Evolutionary conservation across 148 eudicot species (phyloP).

Genomic region (Pharnaceum exiguum): DNA sequence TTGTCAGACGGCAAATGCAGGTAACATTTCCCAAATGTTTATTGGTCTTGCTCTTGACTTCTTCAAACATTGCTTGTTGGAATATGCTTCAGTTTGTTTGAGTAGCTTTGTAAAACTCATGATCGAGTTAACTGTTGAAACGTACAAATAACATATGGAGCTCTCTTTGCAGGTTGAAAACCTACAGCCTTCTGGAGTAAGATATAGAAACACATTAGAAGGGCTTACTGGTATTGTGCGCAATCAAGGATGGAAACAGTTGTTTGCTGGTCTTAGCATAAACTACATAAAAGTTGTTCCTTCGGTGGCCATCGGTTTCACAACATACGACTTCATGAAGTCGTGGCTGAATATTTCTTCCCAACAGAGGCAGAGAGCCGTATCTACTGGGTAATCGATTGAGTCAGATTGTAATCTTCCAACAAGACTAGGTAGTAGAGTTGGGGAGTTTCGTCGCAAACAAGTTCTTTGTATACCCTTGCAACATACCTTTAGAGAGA

Average conservation of each 20-base stretch:
- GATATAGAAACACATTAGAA: constrained; percentile 51
- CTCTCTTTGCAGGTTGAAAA: constrained; percentile 53
- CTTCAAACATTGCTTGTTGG: neutral
- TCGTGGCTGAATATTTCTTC: constrained; percentile 54
- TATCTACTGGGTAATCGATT: constrained; percentile 23
- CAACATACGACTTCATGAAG: constrained; percentile 77
- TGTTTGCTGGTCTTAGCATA: constrained; percentile 80
- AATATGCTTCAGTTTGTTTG: neutral
- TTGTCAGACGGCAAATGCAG: constrained; percentile 99
- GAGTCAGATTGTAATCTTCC: neutral
- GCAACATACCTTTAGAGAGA: no score
- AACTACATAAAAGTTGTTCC: constrained; percentile 83
- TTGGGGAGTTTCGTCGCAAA: constrained; percentile 5
- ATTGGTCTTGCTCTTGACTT: neutral
- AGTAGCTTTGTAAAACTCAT: neutral
- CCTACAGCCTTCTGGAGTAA: constrained; percentile 33
- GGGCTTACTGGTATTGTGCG: constrained; percentile 45
- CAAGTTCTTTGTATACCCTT: neutral
- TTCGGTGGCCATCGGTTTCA: constrained; percentile 80
- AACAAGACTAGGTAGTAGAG: neutral
- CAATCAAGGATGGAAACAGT: constrained; percentile 72
- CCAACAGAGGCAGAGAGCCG: constrained; percentile 36
- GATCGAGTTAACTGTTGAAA: neutral
- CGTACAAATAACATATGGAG: no score
- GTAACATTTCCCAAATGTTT: no score